phyloP scores from a whole-genome alignment of 345 rosid genomes.

The Eucalyptus polybractea region DNA sequence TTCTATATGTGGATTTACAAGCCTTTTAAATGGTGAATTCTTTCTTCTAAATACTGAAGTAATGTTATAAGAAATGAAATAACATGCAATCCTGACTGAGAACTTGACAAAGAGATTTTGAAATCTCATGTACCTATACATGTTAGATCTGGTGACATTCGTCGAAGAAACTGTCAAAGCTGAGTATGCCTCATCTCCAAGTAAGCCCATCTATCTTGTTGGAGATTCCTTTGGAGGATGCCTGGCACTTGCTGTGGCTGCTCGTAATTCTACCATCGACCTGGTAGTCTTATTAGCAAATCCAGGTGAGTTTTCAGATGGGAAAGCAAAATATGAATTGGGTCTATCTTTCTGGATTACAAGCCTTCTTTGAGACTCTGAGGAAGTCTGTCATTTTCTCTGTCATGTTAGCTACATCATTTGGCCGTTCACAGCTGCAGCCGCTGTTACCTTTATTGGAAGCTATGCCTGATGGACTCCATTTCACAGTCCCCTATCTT shows the following conservation, averaged over 20 bases:
- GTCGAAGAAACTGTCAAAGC: conserved; percentile 49
- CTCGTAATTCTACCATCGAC: conserved; percentile 63
- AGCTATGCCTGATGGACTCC: conserved; percentile 60
- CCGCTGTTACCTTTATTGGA: conserved; percentile 55
- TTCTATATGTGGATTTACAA: background rate
- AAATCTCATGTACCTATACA: background rate
- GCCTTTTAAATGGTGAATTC: background rate
- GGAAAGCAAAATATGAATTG: background rate
- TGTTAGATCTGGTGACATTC: conserved; percentile 40
- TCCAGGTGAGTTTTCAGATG: conserved; percentile 48
- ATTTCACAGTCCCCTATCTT: conserved; percentile 48
- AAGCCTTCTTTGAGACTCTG: background rate
- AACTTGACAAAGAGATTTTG: background rate
- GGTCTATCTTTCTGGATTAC: background rate
- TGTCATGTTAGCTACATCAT: conserved; percentile 59
- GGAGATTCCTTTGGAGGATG: conserved; percentile 94
- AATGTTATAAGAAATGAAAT: background rate
- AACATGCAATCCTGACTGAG: background rate
- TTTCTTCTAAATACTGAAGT: background rate
- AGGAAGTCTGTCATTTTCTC: background rate
- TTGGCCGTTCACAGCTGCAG: conserved; percentile 71
- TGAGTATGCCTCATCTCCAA: conserved; percentile 41
- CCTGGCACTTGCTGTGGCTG: conserved; percentile 76
- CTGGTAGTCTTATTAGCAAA: conserved; percentile 57
- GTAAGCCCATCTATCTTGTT: conserved; percentile 70